These are phyloP conservation scores for Trypanosoma rangeli DNA, from an alignment of 208 protist species.

Conservation along the genomic window DNA sequence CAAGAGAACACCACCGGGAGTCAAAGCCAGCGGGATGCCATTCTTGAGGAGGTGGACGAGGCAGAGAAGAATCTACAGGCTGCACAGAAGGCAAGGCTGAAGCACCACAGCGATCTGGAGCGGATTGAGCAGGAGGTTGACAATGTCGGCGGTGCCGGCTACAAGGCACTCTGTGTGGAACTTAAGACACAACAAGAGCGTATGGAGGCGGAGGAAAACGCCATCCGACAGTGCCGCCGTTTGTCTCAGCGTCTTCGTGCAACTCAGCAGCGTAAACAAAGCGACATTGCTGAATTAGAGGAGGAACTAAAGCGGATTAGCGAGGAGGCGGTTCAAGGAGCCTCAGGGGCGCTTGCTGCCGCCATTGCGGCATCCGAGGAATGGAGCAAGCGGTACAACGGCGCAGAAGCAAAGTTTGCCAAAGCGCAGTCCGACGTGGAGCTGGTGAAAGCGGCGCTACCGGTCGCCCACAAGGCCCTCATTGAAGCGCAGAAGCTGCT, in stretches of 20 bases:
- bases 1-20: slow-evolving; percentile 29
- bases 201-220: slow-evolving; percentile 69
- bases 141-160: slow-evolving; percentile 67
- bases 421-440: slow-evolving; percentile 59
- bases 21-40: slow-evolving; percentile 25
- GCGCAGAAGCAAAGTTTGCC: slow-evolving; percentile 50
- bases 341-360: slow-evolving; percentile 50
- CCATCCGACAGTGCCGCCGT: slow-evolving; percentile 64
- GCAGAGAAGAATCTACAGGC: slow-evolving; percentile 35
- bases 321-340: slow-evolving; percentile 58
- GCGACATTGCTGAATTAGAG: slow-evolving; percentile 62
- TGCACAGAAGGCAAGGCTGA: slow-evolving; percentile 43
- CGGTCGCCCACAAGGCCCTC: slow-evolving; percentile 53
- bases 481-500: slow-evolving; percentile 69
- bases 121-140: slow-evolving; percentile 75
- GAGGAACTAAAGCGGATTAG: slow-evolving; percentile 56
- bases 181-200: slow-evolving; percentile 66
- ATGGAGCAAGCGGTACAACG: slow-evolving; percentile 48
- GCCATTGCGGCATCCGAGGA: slow-evolving; percentile 49
- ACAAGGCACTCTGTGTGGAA: slow-evolving; percentile 53
- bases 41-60: slow-evolving; percentile 35
- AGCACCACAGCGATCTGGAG: slow-evolving; percentile 50
- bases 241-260: slow-evolving; percentile 67
- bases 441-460: slow-evolving; percentile 55
- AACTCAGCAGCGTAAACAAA: slow-evolving; percentile 65